Base-by-base conservation (phyloP, 2,329 filamentous ascomycete genomes). In the Pezicula carpinea region DNA sequence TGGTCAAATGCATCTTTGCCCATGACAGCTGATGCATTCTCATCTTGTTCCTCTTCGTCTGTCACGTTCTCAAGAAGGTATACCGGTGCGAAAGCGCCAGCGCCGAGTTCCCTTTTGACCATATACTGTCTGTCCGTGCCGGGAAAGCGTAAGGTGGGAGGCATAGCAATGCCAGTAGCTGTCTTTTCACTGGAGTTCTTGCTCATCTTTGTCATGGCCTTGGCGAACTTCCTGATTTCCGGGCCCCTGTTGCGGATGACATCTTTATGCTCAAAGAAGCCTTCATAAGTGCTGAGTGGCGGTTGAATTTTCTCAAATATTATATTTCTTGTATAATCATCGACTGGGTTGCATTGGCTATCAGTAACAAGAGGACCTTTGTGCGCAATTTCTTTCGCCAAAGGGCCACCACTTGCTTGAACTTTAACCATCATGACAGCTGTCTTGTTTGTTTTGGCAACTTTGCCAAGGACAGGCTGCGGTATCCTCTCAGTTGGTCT, bases 1-100 rank as follows among this genome's bases (percentile, higher is more conserved):
- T 74, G 60, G n/a, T 78, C 72, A 59, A 84, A 80, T 11, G 74
- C 68, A 23, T 82, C 77, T 59, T 80, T 82, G 47, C 83, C 80
- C 77, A 86, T 80, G 47, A 72, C 71, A 4, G 67, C 71, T 32
- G 60, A 65, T 44, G 57, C 64, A 44, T 61, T 64, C 38, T 71
- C 68, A 26, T 77, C 73, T 14, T 77, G 71, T 15, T 71, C 66
- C 8, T 71, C 66, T 0, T 70, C 68, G 26, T 72, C 72, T 3
- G 76, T 72, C n/a, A 80, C 77, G 57, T 85, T 85, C 61, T 96
- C 89, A 6, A 91, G 85, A 0, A 99, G 79, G 63, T 96, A 99
- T 3, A 99, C 93, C 0, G 93, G 92, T 0, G 92, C 93, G 67
- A 95, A 99, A 1, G 93, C 93, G 7, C 93, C 93, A 22, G 90